Evolutionary conservation across 768 basidiomycete species (phyloP).

Genomic region (Phaeotremella skinneri): DNA sequence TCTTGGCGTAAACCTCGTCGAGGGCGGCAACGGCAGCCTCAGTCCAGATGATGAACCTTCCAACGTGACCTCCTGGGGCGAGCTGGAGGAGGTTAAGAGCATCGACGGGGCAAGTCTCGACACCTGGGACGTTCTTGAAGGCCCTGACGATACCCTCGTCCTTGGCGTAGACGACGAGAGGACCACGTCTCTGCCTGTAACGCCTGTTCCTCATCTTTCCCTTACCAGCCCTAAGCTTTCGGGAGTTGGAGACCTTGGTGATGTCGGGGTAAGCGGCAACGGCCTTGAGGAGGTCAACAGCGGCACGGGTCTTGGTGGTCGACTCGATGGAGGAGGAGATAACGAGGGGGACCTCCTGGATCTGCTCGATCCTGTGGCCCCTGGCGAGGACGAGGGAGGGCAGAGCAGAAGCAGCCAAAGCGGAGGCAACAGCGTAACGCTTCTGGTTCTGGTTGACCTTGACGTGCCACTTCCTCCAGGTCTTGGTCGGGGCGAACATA

Average conservation of each 20-base stretch:
- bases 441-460: slow-evolving; percentile 99
- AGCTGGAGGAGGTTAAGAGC: slow-evolving; percentile 96
- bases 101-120: slow-evolving; percentile 92
- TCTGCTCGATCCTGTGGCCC: slow-evolving; percentile 96
- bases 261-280: slow-evolving; percentile 88
- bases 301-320: slow-evolving; percentile 94
- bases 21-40: slow-evolving; percentile 87
- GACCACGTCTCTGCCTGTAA: slow-evolving; percentile 94
- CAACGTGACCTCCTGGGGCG: slow-evolving; percentile 98
- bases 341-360: slow-evolving; percentile 95
- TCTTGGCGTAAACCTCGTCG: slow-evolving; percentile 91
- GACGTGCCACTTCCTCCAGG: slow-evolving; percentile 99
- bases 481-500: slow-evolving; percentile 99
- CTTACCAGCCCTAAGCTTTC: slow-evolving; percentile 94
- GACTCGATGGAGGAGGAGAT: slow-evolving; percentile 74
- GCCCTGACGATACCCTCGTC: slow-evolving; percentile 97
- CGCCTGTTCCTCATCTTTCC: slow-evolving; percentile 96
- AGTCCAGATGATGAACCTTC: slow-evolving; percentile 99
- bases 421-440: slow-evolving; percentile 95
- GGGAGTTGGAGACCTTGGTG: slow-evolving; percentile 93
- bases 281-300: slow-evolving; percentile 85
- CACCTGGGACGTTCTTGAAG: slow-evolving; percentile 98
- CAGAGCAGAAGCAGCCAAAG: slow-evolving; percentile 94
- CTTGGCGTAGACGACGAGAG: slow-evolving; percentile 93
- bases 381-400: slow-evolving; percentile 98